Evolutionary conservation across 139 green algal genomes (phyloP).

Genomic region (Auxenochlorella protothecoides): DNA sequence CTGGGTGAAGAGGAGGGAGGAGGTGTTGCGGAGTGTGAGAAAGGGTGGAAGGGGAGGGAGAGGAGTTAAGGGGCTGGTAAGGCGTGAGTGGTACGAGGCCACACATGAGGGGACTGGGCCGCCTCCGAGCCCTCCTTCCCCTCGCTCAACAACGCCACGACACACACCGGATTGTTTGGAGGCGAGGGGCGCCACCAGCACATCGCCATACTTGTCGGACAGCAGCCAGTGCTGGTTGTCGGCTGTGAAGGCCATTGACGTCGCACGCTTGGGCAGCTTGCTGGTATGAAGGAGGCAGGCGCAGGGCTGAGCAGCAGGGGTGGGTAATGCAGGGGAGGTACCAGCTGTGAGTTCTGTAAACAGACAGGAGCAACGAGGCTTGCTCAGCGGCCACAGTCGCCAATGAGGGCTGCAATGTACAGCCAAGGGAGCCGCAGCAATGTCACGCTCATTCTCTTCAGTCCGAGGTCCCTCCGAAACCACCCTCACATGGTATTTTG

Average conservation of each 20-base stretch:
- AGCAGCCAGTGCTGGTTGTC: conserved; percentile 39
- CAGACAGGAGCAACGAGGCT: neutral
- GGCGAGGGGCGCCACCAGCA: conserved; percentile 31
- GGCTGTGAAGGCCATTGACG: conserved; percentile 42
- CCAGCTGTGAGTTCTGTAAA: conserved; percentile 1
- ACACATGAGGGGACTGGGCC: too few relatives aligned
- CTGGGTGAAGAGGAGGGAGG: neutral
- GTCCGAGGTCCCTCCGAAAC: too few relatives aligned
- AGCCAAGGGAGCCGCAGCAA: too few relatives aligned
- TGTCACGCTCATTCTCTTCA: too few relatives aligned
- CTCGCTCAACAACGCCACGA: too few relatives aligned
- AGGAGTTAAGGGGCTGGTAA: neutral
- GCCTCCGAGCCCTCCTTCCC: too few relatives aligned
- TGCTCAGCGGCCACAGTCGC: conserved; percentile 19
- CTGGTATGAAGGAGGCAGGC: conserved; percentile 15
- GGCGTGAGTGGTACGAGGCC: too few relatives aligned
- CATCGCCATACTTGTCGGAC: conserved; percentile 79
- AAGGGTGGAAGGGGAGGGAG: neutral
- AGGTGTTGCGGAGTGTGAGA: neutral
- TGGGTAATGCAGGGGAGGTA: neutral
- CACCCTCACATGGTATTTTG: too few relatives aligned
- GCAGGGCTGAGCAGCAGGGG: neutral
- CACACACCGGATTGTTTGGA: too few relatives aligned
- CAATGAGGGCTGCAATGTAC: conserved; percentile 6
- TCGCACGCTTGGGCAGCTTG: conserved; percentile 57